These are phyloP conservation scores for Xerocomus brunneocitrinus DNA, from an alignment of 768 basidiomycete genomes.

Conservation along the genomic window DNA sequence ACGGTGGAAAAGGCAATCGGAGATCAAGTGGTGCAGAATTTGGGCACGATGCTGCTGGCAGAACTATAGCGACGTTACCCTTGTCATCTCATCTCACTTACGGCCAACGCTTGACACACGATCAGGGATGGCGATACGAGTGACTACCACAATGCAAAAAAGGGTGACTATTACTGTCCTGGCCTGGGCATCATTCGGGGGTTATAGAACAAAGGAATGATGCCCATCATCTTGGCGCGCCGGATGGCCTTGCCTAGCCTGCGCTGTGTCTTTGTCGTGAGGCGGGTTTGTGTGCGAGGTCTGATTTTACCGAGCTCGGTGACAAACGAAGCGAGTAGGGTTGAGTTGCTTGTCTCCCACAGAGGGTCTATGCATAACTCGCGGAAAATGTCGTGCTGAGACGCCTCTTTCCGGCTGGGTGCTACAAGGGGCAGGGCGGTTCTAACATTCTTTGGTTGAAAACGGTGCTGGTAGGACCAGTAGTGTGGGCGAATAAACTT, in stretches of 20 bases:
- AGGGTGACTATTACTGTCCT: background rate
- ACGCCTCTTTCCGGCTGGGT: slow-evolving; percentile 52
- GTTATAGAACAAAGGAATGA: slow-evolving; percentile 53
- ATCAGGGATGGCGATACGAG: background rate
- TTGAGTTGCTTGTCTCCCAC: slow-evolving; percentile 57
- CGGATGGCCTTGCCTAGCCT: slow-evolving; percentile 80
- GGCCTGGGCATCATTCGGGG: slow-evolving; percentile 24
- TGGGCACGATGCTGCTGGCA: slow-evolving; percentile 91
- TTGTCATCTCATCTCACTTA: background rate
- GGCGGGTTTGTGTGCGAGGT: slow-evolving; percentile 58
- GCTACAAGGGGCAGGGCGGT: slow-evolving; percentile 44
- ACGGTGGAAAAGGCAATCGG: slow-evolving; percentile 98
- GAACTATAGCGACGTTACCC: slow-evolving; percentile 57
- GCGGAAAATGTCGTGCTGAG: slow-evolving; percentile 61
- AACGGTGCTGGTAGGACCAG: slow-evolving; percentile 38
- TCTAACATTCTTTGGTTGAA: slow-evolving; percentile 16
- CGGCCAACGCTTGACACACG: background rate
- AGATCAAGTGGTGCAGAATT: slow-evolving; percentile 91
- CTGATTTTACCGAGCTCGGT: slow-evolving; percentile 80
- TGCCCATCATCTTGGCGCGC: slow-evolving; percentile 87
- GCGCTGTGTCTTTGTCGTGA: slow-evolving; percentile 79
- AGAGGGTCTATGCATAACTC: slow-evolving; percentile 72
- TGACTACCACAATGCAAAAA: background rate
- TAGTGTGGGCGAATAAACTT: slow-evolving; percentile 48
- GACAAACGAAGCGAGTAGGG: slow-evolving; percentile 53